Evolutionary conservation across 306 rosid genomes (phyloP).

Genomic region (Argentina anserina): DNA sequence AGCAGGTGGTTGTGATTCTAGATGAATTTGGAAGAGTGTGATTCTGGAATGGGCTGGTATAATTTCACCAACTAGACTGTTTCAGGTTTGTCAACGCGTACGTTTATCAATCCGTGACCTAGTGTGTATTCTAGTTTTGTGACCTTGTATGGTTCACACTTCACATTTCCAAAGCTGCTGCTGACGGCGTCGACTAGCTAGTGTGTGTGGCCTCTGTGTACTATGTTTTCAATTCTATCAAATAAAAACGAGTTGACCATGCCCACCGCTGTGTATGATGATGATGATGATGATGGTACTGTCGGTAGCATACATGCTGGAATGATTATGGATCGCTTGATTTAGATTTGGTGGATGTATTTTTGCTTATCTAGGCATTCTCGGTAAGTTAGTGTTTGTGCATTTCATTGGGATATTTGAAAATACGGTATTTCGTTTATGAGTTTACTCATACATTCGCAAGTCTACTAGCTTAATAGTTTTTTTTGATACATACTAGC

Average conservation of each 20-base stretch:
- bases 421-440: no score
- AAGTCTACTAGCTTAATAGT: no score
- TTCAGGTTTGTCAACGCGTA: constrained; percentile 3
- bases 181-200: neutral
- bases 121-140: neutral
- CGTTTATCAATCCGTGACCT: neutral
- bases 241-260: neutral
- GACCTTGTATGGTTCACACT: neutral
- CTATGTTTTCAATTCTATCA: neutral
- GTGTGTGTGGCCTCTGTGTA: neutral
- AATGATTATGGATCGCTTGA: neutral
- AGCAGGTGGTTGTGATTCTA: neutral
- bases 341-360: neutral
- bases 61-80: neutral
- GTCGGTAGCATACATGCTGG: neutral
- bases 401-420: no score
- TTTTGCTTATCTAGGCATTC: no score
- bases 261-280: neutral
- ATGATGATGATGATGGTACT: neutral
- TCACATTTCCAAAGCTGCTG: neutral
- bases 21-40: neutral
- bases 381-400: no score
- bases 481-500: no score
- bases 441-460: no score
- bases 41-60: neutral